These are phyloP conservation scores for Alternaria infectoria DNA, from an alignment of 2,329 filamentous ascomycete genomes.

Conservation along the genomic window DNA sequence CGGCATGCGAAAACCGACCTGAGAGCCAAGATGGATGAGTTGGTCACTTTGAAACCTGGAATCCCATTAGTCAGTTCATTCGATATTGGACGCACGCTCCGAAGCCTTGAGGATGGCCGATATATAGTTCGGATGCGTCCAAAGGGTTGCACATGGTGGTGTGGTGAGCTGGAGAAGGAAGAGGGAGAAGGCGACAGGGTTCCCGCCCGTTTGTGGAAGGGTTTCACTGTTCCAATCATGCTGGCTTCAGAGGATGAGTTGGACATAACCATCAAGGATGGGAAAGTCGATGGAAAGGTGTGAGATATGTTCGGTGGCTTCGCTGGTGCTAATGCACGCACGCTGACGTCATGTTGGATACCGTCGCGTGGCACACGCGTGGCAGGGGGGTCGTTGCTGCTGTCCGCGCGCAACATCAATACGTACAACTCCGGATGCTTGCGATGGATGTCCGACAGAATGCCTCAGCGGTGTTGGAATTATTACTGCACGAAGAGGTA, in stretches of 20 bases:
- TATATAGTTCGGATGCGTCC: background rate
- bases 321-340: background rate
- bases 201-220: background rate
- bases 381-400: background rate
- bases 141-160: constrained; percentile 4
- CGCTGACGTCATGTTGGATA: constrained; percentile 2
- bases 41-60: background rate
- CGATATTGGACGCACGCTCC: background rate
- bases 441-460: background rate
- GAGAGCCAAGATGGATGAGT: background rate
- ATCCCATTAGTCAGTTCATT: background rate
- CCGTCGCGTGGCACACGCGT: background rate
- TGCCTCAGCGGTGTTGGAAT: background rate
- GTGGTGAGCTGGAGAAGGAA: background rate
- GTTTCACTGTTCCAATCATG: background rate
- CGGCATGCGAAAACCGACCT: background rate
- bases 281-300: background rate
- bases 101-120: background rate
- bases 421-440: background rate
- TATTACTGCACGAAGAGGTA: background rate
- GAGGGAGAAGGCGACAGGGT: background rate
- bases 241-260: constrained; percentile 1
- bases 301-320: background rate
- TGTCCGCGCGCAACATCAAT: background rate
- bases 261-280: background rate